phyloP scores from a whole-genome alignment of 148 eudicot genomes.

The Silene latifolia region DNA sequence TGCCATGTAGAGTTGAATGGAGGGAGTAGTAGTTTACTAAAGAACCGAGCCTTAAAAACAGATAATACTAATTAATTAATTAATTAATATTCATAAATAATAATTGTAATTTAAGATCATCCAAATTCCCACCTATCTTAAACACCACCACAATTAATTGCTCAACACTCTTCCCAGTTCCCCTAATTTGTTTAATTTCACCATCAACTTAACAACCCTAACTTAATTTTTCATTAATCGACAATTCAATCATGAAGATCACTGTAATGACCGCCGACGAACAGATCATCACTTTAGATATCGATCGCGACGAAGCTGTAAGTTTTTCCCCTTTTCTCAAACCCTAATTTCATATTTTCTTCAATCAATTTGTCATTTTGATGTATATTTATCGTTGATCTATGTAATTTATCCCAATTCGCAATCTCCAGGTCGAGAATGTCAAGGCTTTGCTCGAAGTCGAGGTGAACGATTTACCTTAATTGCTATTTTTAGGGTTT shows the following conservation, averaged over 20 bases:
- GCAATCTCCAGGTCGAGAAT: constrained; percentile 64
- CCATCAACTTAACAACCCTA: neutral
- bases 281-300: constrained; percentile 65
- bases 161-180: neutral
- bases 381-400: neutral
- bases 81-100: too few species aligned
- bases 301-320: constrained; percentile 86
- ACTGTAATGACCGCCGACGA: constrained; percentile 85
- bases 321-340: neutral
- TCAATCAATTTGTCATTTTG: neutral
- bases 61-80: too few species aligned
- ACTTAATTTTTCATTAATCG: neutral
- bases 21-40: too few species aligned
- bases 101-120: too few species aligned
- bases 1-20: too few species aligned
- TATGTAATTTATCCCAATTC: neutral
- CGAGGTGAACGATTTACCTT: constrained; percentile 42
- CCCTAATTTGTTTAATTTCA: neutral
- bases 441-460: constrained; percentile 95
- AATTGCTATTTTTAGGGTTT: neutral
- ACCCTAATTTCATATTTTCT: neutral
- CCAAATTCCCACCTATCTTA: too few species aligned
- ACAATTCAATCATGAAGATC: constrained; percentile 52
- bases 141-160: neutral
- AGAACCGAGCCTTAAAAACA: too few species aligned